These are phyloP conservation scores for Tetracladium maxilliforme DNA, from an alignment of 2,329 filamentous ascomycete species.

Conservation along the genomic window DNA sequence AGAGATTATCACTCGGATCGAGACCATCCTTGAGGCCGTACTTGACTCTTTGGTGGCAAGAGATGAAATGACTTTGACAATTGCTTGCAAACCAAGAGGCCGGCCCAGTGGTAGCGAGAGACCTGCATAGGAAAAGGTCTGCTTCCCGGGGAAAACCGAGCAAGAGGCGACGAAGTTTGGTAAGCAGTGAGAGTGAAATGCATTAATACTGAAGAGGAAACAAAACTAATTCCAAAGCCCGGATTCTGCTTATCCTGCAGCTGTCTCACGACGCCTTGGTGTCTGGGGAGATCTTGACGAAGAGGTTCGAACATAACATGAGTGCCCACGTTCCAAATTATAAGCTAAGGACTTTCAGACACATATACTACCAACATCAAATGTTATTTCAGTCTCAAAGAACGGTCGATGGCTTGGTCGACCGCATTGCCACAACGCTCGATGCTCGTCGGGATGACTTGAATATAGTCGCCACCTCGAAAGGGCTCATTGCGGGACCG, in stretches of 20 bases:
- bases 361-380: constrained; percentile 67
- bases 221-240: constrained; percentile 22
- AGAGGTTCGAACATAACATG: constrained; percentile 30
- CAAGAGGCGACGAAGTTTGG: constrained; percentile 36
- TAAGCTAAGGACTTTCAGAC: constrained; percentile 30
- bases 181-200: constrained; percentile 17
- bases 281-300: constrained; percentile 39
- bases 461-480: constrained; percentile 61
- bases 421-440: constrained; percentile 60
- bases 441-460: constrained; percentile 46
- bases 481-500: constrained; percentile 53
- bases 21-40: constrained; percentile 36
- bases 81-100: constrained; percentile 1
- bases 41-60: constrained; percentile 28
- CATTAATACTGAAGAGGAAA: constrained; percentile 3
- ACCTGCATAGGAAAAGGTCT: constrained; percentile 4
- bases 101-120: constrained; percentile 3
- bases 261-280: constrained; percentile 43
- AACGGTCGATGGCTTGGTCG: constrained; percentile 57
- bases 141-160: constrained; percentile 31
- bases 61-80: constrained; percentile 21
- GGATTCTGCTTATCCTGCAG: constrained; percentile 42
- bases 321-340: neutral
- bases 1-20: constrained; percentile 33
- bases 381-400: constrained; percentile 55